Conservation (phyloP, 768 basidiomycete genomes). For the Boletus speciosus region DNA sequence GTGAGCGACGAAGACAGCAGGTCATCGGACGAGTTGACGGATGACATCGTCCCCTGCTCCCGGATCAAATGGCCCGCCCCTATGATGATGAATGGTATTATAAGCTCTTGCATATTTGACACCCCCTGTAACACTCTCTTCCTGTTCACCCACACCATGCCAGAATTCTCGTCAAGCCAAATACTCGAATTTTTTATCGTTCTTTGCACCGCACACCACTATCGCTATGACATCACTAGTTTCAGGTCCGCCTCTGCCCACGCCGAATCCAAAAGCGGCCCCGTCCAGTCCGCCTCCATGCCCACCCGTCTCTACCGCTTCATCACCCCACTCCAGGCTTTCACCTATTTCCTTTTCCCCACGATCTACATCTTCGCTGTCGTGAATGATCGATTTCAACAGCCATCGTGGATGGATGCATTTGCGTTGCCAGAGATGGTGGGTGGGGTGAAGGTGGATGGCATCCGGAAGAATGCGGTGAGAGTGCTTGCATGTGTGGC, state of each 20-base stretch:
- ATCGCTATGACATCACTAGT: not conserved
- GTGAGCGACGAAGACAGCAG: no score
- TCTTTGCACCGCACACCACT: not conserved
- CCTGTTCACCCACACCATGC: not conserved
- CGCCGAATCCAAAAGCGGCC: conserved; percentile 4
- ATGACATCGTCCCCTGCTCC: no score
- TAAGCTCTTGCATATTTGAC: not conserved
- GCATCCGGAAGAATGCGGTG: not conserved
- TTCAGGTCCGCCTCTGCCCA: not conserved
- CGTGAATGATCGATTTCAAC: not conserved
- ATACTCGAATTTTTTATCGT: conserved; percentile 3
- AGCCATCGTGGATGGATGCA: conserved; percentile 4
- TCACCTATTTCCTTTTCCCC: not conserved
- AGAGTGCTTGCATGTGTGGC: not conserved
- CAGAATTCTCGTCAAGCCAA: not conserved
- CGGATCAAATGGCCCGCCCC: not conserved
- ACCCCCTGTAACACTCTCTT: not conserved
- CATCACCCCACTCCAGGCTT: not conserved
- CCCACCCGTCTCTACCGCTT: not conserved
- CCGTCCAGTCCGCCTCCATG: conserved; percentile 3
- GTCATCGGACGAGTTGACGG: no score
- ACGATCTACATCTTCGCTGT: not conserved
- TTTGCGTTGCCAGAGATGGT: not conserved
- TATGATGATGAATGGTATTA: not conserved
- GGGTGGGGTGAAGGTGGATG: not conserved